Conservation (phyloP, 2,329 filamentous ascomycete genomes). For the Colletotrichum sp. region DNA sequence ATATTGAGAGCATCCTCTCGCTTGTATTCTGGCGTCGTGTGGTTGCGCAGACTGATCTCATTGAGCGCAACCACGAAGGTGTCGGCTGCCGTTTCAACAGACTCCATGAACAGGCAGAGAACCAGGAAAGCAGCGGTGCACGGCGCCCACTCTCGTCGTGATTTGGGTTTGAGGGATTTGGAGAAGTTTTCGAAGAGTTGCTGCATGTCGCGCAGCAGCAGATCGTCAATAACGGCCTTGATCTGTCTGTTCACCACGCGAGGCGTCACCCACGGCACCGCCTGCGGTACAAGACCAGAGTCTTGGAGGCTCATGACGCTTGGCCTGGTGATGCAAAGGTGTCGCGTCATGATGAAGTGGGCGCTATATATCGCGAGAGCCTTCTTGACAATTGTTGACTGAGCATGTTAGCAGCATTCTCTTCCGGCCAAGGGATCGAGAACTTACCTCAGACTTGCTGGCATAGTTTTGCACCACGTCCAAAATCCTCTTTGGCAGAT, state of each 20-base stretch:
- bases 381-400: constrained; percentile 56
- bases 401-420: not conserved
- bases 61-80: constrained; percentile 56
- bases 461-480: constrained; percentile 53
- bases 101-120: constrained; percentile 64
- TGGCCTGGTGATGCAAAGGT: constrained; percentile 54
- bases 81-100: constrained; percentile 58
- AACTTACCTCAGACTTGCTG: constrained; percentile 46
- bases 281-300: constrained; percentile 48
- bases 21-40: constrained; percentile 38
- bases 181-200: constrained; percentile 58
- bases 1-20: constrained; percentile 50
- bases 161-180: constrained; percentile 59
- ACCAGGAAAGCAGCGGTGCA: constrained; percentile 62
- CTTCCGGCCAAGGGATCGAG: not conserved
- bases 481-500: constrained; percentile 51
- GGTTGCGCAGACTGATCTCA: constrained; percentile 49
- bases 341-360: constrained; percentile 62
- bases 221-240: constrained; percentile 61
- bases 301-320: constrained; percentile 39
- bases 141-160: constrained; percentile 58
- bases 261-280: constrained; percentile 52
- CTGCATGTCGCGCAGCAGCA: constrained; percentile 56
- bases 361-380: constrained; percentile 61
- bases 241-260: constrained; percentile 61